Evolutionary conservation across 352 stramenopile species (phyloP), one percentile per base, ranked within the genome.

Genomic region (Blastocystis hominis): DNA sequence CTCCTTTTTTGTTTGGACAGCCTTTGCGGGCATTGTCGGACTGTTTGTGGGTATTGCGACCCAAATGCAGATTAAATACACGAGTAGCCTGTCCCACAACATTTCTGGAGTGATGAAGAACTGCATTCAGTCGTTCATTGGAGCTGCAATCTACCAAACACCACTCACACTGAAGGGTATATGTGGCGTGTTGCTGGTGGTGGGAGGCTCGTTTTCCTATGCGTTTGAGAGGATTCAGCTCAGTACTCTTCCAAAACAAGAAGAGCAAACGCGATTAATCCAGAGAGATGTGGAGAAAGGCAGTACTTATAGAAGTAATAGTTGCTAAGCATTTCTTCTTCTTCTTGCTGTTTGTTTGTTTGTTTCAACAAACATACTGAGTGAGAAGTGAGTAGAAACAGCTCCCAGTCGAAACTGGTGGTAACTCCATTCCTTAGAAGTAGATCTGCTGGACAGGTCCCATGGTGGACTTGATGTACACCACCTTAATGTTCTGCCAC

Each of bases 401-500:
- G 66, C 66, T 77, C 36, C 66, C 66, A 77, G 47, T 56, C 66
- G 20, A 77, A 59, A 56, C 50, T 50, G n/a, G 42, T 42, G 0
- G 44, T 77, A 30, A 55, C 50, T 47, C 47, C n/a, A 44, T 38
- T 38, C 30, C 88, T 92, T 98, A 99, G 92, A 98, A 99, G 95
- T 97, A 99, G 91, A 99, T 98, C 92, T 99, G 96, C 87, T 96
- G 91, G 68, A 94, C 90, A 76, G 96, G 96, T 78, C 97, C 96
- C 97, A 99, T 99, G 88, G 96, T 98, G 84, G 91, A 95, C 94
- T 99, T 99, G 89, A 99, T 94, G 94, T 98, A 99, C 81, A 99
- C 94, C 88, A 97, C 94, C 91, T 98, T 98, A 93, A 99, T 98
- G 93, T 99, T 99, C 91, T 99, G 97, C 97, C 97, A 99, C 92